Base-by-base conservation (phyloP, 805 yeast genomes). In the Lipomyces sp. region DNA sequence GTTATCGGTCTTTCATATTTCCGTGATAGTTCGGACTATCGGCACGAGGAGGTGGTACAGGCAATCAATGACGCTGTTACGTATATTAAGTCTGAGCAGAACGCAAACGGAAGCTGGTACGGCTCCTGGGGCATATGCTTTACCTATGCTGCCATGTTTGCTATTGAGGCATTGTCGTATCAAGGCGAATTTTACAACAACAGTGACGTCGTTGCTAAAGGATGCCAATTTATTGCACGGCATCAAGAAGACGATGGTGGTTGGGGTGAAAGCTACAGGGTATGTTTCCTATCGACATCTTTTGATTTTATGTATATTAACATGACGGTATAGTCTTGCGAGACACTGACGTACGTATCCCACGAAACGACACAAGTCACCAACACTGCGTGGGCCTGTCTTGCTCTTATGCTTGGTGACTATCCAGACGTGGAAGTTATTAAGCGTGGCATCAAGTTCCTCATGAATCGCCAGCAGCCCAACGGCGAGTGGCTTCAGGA, bases 71-170 rank as follows among this genome's bases (percentile, higher is more conserved):
- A 80, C 47, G 98, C 96, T 0, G 75, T 87, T 14, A 67, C 76
- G 3, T 93, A 84, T 62, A 86, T 93, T 39, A 78, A 77, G 43
- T 67, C 72, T 2, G 78, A 79, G 2, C 98, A 93, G 68, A 72
- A 74, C 39, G 62, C 64, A 0, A 96, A 93, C 67, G 99, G 99
- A 0, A 82, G 95, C 13, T 93, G 98, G 98, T 95, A 90, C 66
- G 99, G 99, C 1, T 82, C 88, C 36, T 93, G 99, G 99, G 99
- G 98, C 33, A 83, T 93, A 4, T 93, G 99, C 65, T 89, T 76
- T 65, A 86, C 96, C 0, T 93, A 93, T 68, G 98, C 98, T 0
- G 86, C 89, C 1, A 93, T 93, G 98, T 93, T 93, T 77, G 99
- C 99, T 0, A 68, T 93, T 26, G 99, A 93, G 61, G 98, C 98